A percentile compares a stretch with the other conserved stretches of the same genome.
phyloP scores from a whole-genome alignment of 331 rosid genomes.

The Rhamnella rubrinervis region DNA sequence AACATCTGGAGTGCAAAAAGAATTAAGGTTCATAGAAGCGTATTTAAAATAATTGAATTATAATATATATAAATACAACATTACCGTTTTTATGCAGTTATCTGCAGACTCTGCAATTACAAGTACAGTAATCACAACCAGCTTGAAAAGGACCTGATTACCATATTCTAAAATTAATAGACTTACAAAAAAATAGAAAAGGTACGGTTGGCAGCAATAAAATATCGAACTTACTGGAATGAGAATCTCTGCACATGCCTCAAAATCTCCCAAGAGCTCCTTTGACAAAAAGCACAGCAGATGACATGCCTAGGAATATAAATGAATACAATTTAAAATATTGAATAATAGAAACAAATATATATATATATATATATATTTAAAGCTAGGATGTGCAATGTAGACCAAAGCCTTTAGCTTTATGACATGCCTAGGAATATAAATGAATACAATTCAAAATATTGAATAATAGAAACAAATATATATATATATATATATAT shows the following conservation, averaged over 20 bases:
- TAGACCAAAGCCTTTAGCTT: neutral
- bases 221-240: constrained; percentile 75
- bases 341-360: constrained; percentile 7
- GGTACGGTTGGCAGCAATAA: constrained; percentile 23
- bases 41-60: neutral
- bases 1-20: constrained; percentile 63
- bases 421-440: too few relatives aligned
- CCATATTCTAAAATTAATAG: constrained; percentile 36
- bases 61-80: neutral
- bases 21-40: constrained; percentile 19
- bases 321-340: constrained; percentile 20
- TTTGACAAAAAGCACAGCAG: constrained; percentile 89
- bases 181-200: constrained; percentile 13
- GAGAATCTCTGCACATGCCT: constrained; percentile 84
- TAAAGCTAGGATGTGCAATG: neutral
- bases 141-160: constrained; percentile 98
- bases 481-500: too few relatives aligned
- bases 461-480: too few relatives aligned
- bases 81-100: constrained; percentile 98
- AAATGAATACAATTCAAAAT: too few relatives aligned
- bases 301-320: constrained; percentile 79
- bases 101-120: constrained; percentile 99
- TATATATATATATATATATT: constrained; percentile 8
- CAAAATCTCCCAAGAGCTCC: constrained; percentile 98
- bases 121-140: constrained; percentile 99